A percentile compares a stretch with the other conserved stretches of the same genome.
These are phyloP conservation scores for Sugiyamaella boreocaroliniensis DNA, from an alignment of 805 yeast species.

Conservation along the genomic window DNA sequence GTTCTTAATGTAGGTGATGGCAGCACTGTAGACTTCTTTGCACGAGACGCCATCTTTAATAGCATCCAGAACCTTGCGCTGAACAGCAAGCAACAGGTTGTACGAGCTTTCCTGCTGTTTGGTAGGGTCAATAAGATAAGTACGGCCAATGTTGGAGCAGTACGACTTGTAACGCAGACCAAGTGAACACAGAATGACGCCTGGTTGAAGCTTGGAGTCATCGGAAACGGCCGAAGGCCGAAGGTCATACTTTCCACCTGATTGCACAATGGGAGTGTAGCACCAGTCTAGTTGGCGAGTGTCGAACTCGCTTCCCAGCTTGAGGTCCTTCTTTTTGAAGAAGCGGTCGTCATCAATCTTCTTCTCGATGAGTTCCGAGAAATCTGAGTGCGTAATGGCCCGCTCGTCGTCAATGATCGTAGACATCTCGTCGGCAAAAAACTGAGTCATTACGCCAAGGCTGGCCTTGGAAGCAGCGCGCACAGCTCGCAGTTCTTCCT, in stretches of 20 bases:
- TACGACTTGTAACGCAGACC: slow-evolving; percentile 85
- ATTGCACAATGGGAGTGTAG: slow-evolving; percentile 82
- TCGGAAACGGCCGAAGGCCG: slow-evolving; percentile 76
- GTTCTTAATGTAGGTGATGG: slow-evolving; percentile 51
- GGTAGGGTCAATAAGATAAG: slow-evolving; percentile 85
- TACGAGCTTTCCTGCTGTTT: slow-evolving; percentile 71
- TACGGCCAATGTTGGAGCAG: slow-evolving; percentile 81
- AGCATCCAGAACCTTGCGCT: slow-evolving; percentile 52
- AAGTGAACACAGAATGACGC: slow-evolving; percentile 74
- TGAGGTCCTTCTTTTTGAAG: slow-evolving; percentile 50
- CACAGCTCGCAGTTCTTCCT: slow-evolving; percentile 59
- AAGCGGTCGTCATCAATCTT: slow-evolving; percentile 75
- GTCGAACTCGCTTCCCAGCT: slow-evolving; percentile 63
- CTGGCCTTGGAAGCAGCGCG: slow-evolving; percentile 72
- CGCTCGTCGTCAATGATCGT: slow-evolving; percentile 79
- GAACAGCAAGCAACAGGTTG: slow-evolving; percentile 65
- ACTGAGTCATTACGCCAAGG: slow-evolving; percentile 63
- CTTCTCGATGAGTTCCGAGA: slow-evolving; percentile 71
- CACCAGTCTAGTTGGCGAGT: slow-evolving; percentile 83
- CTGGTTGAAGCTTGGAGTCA: slow-evolving; percentile 56
- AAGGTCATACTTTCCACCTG: slow-evolving; percentile 79
- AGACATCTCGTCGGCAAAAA: slow-evolving; percentile 82
- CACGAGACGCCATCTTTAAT: slow-evolving; percentile 65
- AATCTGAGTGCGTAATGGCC: slow-evolving; percentile 61
- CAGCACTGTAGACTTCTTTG: slow-evolving; percentile 59